Base-by-base conservation (phyloP, 2,329 filamentous ascomycete genomes). In the Xylariomycetidae sp. region DNA sequence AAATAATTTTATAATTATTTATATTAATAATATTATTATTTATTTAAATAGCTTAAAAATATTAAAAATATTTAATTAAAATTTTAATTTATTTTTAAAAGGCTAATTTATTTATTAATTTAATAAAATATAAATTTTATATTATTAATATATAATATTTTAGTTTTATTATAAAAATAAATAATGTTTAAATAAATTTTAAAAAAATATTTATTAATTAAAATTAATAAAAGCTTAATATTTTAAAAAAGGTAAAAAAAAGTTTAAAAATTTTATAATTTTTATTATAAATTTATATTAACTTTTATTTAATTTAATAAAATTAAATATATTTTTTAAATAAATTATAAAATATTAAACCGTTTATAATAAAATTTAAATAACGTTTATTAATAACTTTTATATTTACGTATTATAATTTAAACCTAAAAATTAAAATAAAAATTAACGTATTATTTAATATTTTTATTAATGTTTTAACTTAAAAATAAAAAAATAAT, bases 21-120 rank as follows among this genome's bases (percentile, higher is more conserved):
- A 37, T 37, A 33, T 37, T 27, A 37, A 37, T n/a, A 14, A 27
- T 25, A 37, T 37, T 15, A 13, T 32, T 15, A 36, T 36, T 14
- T 36, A 20, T 36, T 32, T 27, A 4, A 17, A 36, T 13, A 17
- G 16, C 12, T 13, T 8, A 26, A 12, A 4, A 16, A 23, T 32
- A 5, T 32, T 23, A 16, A 16, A 25, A 5, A 29, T 23, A 4
- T n/a, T 20, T 31, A 16, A 25, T 8, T 8, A 27, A 33, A 25
- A 31, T 18, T 16, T 30, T 37, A 13, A n/a, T 18, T 13, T 6
- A 18, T 11, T 33, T 14, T 8, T 20, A 13, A 29, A 28, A 33
- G 19, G 18, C 25, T 22, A 29, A 4, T 16, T 28, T 29, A 13
- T 22, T 11, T 25, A 11, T 12, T 5, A 16, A 15, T 12, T 33